Percentiles rank a stretch among this genome's conserved stretches.
Conservation (phyloP, 768 basidiomycete genomes). For the Tricholoma flavovirens region DNA sequence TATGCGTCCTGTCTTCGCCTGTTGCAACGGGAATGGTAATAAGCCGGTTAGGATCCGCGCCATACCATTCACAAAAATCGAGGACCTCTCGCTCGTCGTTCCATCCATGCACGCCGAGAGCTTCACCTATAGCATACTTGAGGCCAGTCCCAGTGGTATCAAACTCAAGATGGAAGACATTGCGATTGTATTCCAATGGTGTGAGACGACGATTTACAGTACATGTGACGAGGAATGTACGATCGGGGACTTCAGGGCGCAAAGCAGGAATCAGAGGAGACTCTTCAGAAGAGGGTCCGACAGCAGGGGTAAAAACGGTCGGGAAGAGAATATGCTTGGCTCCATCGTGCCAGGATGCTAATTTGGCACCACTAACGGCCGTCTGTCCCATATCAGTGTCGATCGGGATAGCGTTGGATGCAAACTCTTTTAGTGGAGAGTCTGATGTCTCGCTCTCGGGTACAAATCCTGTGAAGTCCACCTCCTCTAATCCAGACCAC, state of each 20-base stretch:
- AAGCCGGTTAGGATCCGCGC: conserved; percentile 71
- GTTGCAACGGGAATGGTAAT: conserved; percentile 74
- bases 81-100: conserved; percentile 86
- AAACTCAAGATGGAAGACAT: conserved; percentile 98
- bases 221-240: conserved; percentile 91
- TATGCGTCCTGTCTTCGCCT: conserved; percentile 70
- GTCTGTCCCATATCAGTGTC: conserved; percentile 53
- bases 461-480: conserved; percentile 35
- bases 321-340: conserved; percentile 90
- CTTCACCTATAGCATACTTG: conserved; percentile 94
- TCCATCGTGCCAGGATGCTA: conserved; percentile 77
- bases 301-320: conserved; percentile 60
- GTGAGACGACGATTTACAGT: conserved; percentile 93
- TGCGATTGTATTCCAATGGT: conserved; percentile 92
- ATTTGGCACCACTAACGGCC: conserved; percentile 52
- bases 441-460: conserved; percentile 15
- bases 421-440: conserved; percentile 46
- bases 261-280: conserved; percentile 61
- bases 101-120: conserved; percentile 96
- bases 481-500: conserved; percentile 62
- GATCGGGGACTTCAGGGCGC: conserved; percentile 82
- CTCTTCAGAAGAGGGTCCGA: conserved; percentile 31
- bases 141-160: conserved; percentile 88
- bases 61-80: conserved; percentile 91
- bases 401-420: conserved; percentile 70